Percentiles rank a stretch among this genome's conserved stretches.
phyloP scores from a whole-genome alignment of 2,329 filamentous ascomycete species.

The Cyphellophora europaea region DNA sequence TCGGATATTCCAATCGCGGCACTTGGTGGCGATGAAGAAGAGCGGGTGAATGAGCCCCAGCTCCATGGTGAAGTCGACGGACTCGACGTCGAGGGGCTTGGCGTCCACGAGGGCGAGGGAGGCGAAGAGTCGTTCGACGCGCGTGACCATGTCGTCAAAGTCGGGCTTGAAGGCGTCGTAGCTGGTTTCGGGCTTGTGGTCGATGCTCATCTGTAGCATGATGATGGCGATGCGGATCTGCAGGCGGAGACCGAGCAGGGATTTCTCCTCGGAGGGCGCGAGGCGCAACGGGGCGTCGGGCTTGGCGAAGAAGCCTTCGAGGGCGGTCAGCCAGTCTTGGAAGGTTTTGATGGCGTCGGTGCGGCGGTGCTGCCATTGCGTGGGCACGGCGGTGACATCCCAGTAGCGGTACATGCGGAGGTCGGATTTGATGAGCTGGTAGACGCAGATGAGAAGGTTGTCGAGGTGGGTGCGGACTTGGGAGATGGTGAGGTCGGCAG shows the following conservation, averaged over 20 bases:
- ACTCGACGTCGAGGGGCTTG: conserved; percentile 15
- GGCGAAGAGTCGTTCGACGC: conserved; percentile 16
- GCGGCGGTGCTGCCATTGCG: conserved; percentile 12
- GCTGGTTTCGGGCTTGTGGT: conserved; percentile 15
- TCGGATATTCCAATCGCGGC: conserved; percentile 19
- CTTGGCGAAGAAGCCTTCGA: conserved; percentile 16
- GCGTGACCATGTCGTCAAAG: conserved; percentile 20
- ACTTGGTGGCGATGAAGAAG: conserved; percentile 24
- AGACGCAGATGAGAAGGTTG: conserved; percentile 19
- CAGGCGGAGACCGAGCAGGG: conserved; percentile 17
- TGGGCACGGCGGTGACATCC: conserved; percentile 12
- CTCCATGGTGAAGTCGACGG: conserved; percentile 21
- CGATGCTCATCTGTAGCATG: conserved; percentile 18
- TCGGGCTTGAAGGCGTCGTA: conserved; percentile 16
- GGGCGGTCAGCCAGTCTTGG: conserved; percentile 16
- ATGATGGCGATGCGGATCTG: conserved; percentile 20
- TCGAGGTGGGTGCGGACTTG: conserved; percentile 20
- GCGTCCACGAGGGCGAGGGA: conserved; percentile 12
- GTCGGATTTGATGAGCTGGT: conserved; percentile 20
- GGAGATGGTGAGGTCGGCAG: conserved; percentile 14
- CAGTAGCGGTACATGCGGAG: conserved; percentile 19
- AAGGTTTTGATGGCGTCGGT: conserved; percentile 16
- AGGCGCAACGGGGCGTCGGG: conserved; percentile 4
- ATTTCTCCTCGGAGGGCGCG: conserved; percentile 13
- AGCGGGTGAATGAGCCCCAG: conserved; percentile 24